Evolutionary conservation across 2,329 filamentous ascomycete genomes (phyloP).

Genomic region (Zasmidium cellare): DNA sequence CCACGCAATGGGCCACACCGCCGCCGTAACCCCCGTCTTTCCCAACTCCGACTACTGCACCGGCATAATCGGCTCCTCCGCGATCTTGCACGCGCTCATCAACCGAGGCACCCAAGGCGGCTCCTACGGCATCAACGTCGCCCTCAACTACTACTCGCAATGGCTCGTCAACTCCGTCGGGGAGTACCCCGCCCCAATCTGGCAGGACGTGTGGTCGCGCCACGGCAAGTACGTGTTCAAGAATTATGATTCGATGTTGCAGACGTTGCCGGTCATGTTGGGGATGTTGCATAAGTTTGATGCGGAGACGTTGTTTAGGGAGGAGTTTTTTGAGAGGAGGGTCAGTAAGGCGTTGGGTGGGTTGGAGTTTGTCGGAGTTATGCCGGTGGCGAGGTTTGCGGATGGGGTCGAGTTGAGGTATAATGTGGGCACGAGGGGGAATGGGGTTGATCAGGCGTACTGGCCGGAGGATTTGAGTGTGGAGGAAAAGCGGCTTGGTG

Average conservation of each 20-base stretch:
- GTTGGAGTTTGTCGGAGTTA: slow-evolving; percentile 40
- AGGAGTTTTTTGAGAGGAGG: slow-evolving; percentile 51
- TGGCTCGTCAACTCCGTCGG: slow-evolving; percentile 30
- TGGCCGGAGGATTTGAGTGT: slow-evolving; percentile 54
- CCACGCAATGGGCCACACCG: slow-evolving; percentile 17
- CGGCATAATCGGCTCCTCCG: slow-evolving; percentile 22
- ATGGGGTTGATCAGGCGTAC: slow-evolving; percentile 49
- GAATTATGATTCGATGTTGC: slow-evolving; percentile 52
- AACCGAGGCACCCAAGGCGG: slow-evolving; percentile 26
- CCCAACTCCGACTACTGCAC: slow-evolving; percentile 15
- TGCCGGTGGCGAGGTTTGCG: slow-evolving; percentile 47
- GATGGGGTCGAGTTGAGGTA: slow-evolving; percentile 44
- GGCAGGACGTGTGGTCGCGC: slow-evolving; percentile 50
- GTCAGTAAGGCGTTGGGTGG: slow-evolving; percentile 39
- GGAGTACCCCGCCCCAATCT: slow-evolving; percentile 35
- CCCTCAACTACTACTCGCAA: slow-evolving; percentile 31
- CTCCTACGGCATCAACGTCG: slow-evolving; percentile 24
- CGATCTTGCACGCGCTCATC: slow-evolving; percentile 26
- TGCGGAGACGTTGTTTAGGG: slow-evolving; percentile 44
- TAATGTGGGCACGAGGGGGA: slow-evolving; percentile 52
- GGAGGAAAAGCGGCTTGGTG: slow-evolving; percentile 47
- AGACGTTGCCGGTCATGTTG: slow-evolving; percentile 43
- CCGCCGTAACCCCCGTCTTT: slow-evolving; percentile 16
- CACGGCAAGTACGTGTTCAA: slow-evolving; percentile 52
- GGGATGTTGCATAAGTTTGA: slow-evolving; percentile 43